phyloP scores from a whole-genome alignment of 495 filamentous ascomycete genomes.

The Achaetomiella virescens region DNA sequence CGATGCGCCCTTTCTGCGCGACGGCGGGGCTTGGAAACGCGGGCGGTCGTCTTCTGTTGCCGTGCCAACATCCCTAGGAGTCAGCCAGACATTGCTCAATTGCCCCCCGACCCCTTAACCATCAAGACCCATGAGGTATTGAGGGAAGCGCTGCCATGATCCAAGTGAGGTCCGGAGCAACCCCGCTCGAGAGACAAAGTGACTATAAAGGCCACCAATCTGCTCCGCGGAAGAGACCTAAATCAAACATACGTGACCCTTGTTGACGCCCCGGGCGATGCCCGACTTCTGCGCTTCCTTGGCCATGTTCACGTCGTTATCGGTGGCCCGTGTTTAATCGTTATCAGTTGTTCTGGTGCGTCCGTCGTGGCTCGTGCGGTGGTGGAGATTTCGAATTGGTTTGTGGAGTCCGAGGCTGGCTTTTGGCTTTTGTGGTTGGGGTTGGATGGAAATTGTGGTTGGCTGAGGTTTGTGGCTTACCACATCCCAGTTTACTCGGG shows the following conservation, averaged over 20 bases:
- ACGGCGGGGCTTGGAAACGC: slow-evolving; percentile 78
- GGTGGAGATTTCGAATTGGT: slow-evolving; percentile 9
- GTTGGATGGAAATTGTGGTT: background rate
- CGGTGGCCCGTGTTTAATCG: slow-evolving; percentile 7
- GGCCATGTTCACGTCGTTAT: slow-evolving; percentile 27
- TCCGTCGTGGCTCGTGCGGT: slow-evolving; percentile 8
- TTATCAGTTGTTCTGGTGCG: background rate
- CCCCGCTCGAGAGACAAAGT: background rate
- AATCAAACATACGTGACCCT: slow-evolving; percentile 77
- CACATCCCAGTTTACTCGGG: no score
- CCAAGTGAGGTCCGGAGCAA: no score
- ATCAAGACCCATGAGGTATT: no score
- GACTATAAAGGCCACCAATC: background rate
- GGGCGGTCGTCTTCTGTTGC: slow-evolving; percentile 81
- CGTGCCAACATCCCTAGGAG: slow-evolving; percentile 15
- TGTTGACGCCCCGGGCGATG: slow-evolving; percentile 77
- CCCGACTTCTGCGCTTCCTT: slow-evolving; percentile 52
- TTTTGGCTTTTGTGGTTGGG: background rate
- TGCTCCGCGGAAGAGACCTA: background rate
- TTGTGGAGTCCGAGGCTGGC: slow-evolving; percentile 6
- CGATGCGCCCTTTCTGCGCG: slow-evolving; percentile 82
- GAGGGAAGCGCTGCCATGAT: no score
- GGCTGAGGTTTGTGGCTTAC: background rate
- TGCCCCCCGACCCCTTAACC: no score
- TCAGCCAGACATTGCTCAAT: slow-evolving; percentile 29